Evolutionary conservation across 2,329 filamentous ascomycete species (phyloP).

Genomic region (Epichloe aotearoae): DNA sequence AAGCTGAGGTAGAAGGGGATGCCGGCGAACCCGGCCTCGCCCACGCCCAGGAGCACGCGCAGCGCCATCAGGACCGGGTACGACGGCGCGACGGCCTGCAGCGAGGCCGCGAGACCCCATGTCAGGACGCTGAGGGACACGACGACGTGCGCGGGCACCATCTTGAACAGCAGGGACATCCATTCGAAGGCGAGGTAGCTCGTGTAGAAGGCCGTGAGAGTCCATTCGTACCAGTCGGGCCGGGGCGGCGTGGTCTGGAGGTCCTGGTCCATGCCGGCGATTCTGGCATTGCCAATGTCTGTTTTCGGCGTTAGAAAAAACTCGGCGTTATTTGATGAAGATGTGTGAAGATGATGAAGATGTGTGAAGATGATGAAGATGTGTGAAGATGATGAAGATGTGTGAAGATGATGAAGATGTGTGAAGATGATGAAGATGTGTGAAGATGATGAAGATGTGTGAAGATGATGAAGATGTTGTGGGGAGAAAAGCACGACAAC

Average conservation of each 20-base stretch:
- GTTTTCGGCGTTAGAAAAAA: too few relatives aligned
- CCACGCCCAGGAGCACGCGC: constrained; percentile 45
- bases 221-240: constrained; percentile 43
- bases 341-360: too few relatives aligned
- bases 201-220: constrained; percentile 47
- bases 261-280: constrained; percentile 51
- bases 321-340: too few relatives aligned
- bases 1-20: constrained; percentile 52
- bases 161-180: constrained; percentile 49
- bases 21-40: constrained; percentile 52
- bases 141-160: constrained; percentile 48
- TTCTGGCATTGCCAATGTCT: constrained; percentile 51
- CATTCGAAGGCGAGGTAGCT: constrained; percentile 52
- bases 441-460: too few relatives aligned
- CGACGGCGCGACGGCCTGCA: constrained; percentile 54
- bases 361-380: too few relatives aligned
- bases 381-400: too few relatives aligned
- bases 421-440: too few relatives aligned
- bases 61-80: constrained; percentile 46
- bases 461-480: too few relatives aligned
- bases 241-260: constrained; percentile 35
- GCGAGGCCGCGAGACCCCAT: constrained; percentile 68
- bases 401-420: too few relatives aligned
- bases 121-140: constrained; percentile 51
- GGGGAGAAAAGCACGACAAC: constrained; percentile 12